These are phyloP conservation scores for Fusarium floridanum DNA, from an alignment of 2,329 filamentous ascomycete species.

Conservation along the genomic window DNA sequence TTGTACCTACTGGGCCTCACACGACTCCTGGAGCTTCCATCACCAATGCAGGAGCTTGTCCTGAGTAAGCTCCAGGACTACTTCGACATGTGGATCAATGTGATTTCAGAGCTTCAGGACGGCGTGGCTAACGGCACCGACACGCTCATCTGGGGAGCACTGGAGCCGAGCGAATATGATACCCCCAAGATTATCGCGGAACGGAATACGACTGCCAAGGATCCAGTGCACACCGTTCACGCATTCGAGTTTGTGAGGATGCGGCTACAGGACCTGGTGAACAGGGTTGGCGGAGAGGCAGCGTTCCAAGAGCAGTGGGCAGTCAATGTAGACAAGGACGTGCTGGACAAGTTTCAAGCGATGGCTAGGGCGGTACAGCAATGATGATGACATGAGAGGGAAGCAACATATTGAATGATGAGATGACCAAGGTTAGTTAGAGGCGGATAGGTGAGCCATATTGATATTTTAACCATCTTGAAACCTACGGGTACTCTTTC, in stretches of 20 bases:
- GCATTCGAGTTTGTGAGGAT: constrained; percentile 74
- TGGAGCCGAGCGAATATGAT: constrained; percentile 65
- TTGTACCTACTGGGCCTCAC: constrained; percentile 80
- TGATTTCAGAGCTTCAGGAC: constrained; percentile 75
- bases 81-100: constrained; percentile 80
- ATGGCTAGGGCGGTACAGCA: constrained; percentile 45
- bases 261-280: constrained; percentile 70
- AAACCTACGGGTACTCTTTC: not conserved
- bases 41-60: constrained; percentile 68
- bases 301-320: constrained; percentile 77
- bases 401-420: constrained; percentile 28
- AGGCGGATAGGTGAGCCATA: constrained; percentile 22
- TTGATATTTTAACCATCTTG: not conserved
- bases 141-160: constrained; percentile 61
- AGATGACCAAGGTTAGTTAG: constrained; percentile 33
- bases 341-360: constrained; percentile 72
- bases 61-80: constrained; percentile 77
- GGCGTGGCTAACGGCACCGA: constrained; percentile 66
- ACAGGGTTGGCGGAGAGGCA: constrained; percentile 72
- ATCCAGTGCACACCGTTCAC: constrained; percentile 77
- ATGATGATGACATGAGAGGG: constrained; percentile 8
- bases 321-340: constrained; percentile 80
- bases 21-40: constrained; percentile 74
- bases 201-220: constrained; percentile 66
- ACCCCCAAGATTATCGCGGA: constrained; percentile 68